Conservation (phyloP, 2,329 filamentous ascomycete genomes). For the Aurifilum marmelostoma region DNA sequence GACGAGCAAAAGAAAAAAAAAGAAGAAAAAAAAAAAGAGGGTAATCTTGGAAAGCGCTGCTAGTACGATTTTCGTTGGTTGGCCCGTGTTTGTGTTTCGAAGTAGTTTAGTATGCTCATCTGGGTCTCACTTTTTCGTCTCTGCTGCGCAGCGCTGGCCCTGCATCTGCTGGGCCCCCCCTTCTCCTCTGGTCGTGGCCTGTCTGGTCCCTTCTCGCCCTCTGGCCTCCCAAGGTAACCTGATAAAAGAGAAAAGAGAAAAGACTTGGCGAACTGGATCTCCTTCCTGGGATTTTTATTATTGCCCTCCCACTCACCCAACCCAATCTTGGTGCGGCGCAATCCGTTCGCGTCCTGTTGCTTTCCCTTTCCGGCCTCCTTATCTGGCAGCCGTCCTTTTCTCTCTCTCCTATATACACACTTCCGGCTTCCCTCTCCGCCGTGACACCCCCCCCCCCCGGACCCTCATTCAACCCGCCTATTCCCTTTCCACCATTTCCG, state of each 20-base stretch:
- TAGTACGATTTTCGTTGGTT: background rate
- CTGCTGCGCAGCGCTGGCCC: background rate
- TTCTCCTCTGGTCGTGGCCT: background rate
- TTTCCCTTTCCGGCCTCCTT: slow-evolving; percentile 13
- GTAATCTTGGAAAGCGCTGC: background rate
- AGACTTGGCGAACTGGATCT: background rate
- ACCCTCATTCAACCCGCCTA: background rate
- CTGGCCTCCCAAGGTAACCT: background rate
- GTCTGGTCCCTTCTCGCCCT: slow-evolving; percentile 2
- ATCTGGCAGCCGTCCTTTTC: slow-evolving; percentile 1
- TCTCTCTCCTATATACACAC: background rate
- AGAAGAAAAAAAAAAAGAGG: background rate
- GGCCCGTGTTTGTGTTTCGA: slow-evolving; percentile 26
- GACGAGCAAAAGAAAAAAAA: background rate
- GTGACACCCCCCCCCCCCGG: background rate
- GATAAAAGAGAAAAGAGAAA: background rate
- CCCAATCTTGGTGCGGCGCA: background rate
- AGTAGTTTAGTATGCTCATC: slow-evolving; percentile 15
- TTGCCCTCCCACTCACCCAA: background rate
- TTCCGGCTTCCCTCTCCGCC: background rate
- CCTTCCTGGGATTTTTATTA: background rate
- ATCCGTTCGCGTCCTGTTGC: slow-evolving; percentile 1
- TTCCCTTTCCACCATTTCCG: slow-evolving; percentile 10
- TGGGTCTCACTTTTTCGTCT: background rate
- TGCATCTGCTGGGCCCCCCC: background rate